Base-by-base conservation (phyloP, 176 grass and related monocot species). In the Juncus effusus region DNA sequence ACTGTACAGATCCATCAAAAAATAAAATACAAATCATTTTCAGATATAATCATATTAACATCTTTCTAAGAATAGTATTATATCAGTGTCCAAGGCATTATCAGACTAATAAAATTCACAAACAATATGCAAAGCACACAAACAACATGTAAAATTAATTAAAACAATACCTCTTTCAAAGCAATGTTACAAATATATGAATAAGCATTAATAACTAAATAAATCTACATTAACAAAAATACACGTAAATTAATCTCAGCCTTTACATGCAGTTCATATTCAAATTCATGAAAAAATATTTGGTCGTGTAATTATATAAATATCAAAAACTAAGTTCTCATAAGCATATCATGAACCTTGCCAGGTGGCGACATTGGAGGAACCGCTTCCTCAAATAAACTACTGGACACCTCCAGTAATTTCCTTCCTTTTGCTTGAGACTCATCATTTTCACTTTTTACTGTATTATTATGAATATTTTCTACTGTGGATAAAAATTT, bases 381-480 rank as follows among this genome's bases (percentile, higher is more conserved):
- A 85, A 99, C 60, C 3, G 88, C 94, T 67, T 76, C 75, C 69
- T 82, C 75, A 10, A 93, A 72, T 44, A 59, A 39, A 60, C 44
- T 62, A 38, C 74, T 15, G 59, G 88, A 82, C 44, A 89, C 88
- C 44, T 93, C 88, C 40, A 99, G 68, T 44, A 89, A 77, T 72
- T 84, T 99, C 78, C 94, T 99, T 76, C 42, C 74, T 36, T 77
- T 78, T 51, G 67, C 85, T 70, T 86, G 82, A 55, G 86, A 80
- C 61, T 73, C 67, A 41, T 63, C 40, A 65, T 78, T 81, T 28
- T 14, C 44, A 39, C 85, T 90, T 58, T 64, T 42, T 36, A 54
- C 58, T 19, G 80, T 75, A 56, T 81, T 64, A 51, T 82, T 80
- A 12, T 80, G 68, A 65, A 81, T 71, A 62, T 62, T 76, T 16